Conservation (phyloP, 2,329 filamentous ascomycete genomes). For the Alternaria rosae region DNA sequence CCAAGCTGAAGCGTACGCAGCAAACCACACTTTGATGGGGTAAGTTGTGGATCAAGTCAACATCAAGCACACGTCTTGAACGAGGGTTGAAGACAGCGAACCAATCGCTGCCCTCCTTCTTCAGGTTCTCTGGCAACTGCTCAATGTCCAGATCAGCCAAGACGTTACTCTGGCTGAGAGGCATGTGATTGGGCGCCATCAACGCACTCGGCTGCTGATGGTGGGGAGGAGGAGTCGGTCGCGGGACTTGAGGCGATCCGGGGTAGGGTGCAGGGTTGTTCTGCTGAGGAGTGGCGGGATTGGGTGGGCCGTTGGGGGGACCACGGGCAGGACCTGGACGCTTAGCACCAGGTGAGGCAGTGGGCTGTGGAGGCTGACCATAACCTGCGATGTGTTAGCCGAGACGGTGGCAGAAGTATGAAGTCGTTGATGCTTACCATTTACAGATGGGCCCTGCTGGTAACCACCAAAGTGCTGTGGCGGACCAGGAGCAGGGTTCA, state of each 20-base stretch:
- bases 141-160: conserved; percentile 89
- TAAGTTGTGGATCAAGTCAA: conserved; percentile 92
- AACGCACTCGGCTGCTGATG: conserved; percentile 49
- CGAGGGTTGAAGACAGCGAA: conserved; percentile 96
- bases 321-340: conserved; percentile 70
- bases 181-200: conserved; percentile 45
- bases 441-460: conserved; percentile 69
- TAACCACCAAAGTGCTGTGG: conserved; percentile 75
- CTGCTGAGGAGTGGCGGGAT: conserved; percentile 88
- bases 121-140: conserved; percentile 81
- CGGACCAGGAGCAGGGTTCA: conserved; percentile 63
- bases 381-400: conserved; percentile 64
- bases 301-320: conserved; percentile 63
- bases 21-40: conserved; percentile 96
- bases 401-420: conserved; percentile 7
- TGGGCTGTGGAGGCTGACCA: conserved; percentile 82
- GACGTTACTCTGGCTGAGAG: conserved; percentile 67
- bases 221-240: conserved; percentile 73
- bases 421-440: conserved; percentile 58
- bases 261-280: conserved; percentile 87
- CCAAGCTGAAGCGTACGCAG: conserved; percentile 95
- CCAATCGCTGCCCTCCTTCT: conserved; percentile 92
- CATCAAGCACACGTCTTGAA: conserved; percentile 87
- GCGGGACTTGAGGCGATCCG: conserved; percentile 81
- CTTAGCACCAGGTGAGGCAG: conserved; percentile 85